Evolutionary conservation across 345 rosid genomes (phyloP).

Genomic region (Murraya koenigii): DNA sequence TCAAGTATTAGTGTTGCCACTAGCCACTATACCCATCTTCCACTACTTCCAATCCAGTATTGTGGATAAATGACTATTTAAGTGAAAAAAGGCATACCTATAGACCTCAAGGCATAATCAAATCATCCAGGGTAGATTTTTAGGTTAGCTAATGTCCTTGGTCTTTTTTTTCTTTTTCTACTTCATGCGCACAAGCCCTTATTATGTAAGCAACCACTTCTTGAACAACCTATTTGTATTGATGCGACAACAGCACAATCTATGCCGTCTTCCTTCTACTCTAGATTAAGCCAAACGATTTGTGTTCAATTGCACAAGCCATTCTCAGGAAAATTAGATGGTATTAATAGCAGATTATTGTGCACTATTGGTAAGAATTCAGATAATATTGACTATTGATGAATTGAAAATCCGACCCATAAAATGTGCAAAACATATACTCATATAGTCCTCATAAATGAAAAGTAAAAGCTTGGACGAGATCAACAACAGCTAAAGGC

Average conservation of each 20-base stretch:
- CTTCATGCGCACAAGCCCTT: background rate
- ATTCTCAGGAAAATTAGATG: background rate
- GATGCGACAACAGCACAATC: background rate
- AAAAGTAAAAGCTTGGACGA: background rate
- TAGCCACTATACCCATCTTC: too few species aligned
- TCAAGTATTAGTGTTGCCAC: too few species aligned
- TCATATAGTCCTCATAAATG: background rate
- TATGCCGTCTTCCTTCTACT: background rate
- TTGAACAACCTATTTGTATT: background rate
- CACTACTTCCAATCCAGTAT: too few species aligned
- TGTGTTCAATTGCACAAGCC: background rate
- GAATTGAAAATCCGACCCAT: background rate
- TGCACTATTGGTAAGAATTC: background rate
- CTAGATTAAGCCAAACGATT: background rate
- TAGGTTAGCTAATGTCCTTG: background rate
- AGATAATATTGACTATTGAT: background rate
- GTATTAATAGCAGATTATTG: background rate
- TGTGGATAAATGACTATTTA: too few species aligned
- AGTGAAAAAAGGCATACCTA: background rate
- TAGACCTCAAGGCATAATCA: background rate
- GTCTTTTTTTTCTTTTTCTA: background rate
- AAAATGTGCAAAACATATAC: background rate
- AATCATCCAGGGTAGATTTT: background rate
- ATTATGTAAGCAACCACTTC: background rate
- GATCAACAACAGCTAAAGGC: background rate